Conservation (phyloP, 176 grass and related monocot genomes). For the Carex parvula region DNA sequence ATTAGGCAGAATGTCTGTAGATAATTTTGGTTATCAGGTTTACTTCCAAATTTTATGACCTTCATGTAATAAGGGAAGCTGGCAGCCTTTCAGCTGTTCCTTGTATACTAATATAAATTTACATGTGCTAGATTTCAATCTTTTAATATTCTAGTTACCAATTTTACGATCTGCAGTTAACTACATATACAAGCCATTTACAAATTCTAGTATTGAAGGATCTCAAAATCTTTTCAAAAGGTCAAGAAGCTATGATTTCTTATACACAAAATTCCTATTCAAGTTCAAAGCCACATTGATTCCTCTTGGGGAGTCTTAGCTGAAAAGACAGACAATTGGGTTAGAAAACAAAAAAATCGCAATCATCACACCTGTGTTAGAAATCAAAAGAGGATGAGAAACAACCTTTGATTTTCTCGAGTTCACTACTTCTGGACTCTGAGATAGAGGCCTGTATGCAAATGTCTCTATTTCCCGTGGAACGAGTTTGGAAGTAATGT, state of each 20-base stretch:
- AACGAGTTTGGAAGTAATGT: not conserved
- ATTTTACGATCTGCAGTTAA: not conserved
- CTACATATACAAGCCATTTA: not conserved
- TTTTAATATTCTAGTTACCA: not conserved
- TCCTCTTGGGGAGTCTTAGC: constrained; percentile 47
- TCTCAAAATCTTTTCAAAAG: not conserved
- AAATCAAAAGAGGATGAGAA: constrained; percentile 25
- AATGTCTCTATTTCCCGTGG: constrained; percentile 33
- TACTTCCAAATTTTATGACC: not conserved
- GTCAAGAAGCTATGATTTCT: not conserved
- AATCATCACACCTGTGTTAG: not conserved
- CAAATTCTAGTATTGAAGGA: not conserved
- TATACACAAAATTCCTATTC: constrained; percentile 27
- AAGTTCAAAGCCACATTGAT: constrained; percentile 24
- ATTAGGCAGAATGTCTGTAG: not conserved
- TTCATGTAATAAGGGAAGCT: not conserved
- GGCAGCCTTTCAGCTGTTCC: not conserved
- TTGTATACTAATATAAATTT: not conserved
- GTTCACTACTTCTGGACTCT: constrained; percentile 29
- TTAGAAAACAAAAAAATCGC: not conserved
- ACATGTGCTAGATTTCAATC: not conserved
- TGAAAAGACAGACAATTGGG: constrained; percentile 35
- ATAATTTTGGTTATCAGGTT: not conserved
- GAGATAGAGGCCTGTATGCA: constrained; percentile 40
- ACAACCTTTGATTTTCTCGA: constrained; percentile 63